phyloP scores from a whole-genome alignment of 495 filamentous ascomycete genomes.

The Clohesyomyces aquaticus region DNA sequence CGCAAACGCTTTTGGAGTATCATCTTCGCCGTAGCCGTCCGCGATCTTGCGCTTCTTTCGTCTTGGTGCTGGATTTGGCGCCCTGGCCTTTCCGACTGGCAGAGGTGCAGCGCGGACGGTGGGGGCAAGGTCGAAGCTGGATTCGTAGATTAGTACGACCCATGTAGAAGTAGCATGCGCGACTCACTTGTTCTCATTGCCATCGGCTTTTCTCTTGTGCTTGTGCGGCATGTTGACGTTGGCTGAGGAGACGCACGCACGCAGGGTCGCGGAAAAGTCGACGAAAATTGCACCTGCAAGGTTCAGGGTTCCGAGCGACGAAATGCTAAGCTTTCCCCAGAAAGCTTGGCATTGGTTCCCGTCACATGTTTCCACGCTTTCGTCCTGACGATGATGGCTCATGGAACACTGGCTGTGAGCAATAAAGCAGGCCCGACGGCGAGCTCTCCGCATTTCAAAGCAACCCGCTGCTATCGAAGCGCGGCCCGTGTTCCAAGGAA shows the following conservation, averaged over 20 bases:
- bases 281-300: no score
- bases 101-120: slow-evolving; percentile 69
- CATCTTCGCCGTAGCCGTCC: slow-evolving; percentile 58
- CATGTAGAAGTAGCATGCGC: slow-evolving; percentile 6
- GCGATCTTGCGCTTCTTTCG: slow-evolving; percentile 51
- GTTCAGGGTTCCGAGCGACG: background rate
- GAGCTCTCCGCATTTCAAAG: no score
- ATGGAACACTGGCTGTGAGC: no score
- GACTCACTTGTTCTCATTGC: slow-evolving; percentile 46
- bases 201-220: slow-evolving; percentile 67
- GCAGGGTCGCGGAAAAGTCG: slow-evolving; percentile 10
- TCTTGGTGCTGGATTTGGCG: slow-evolving; percentile 47
- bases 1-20: slow-evolving; percentile 84
- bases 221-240: slow-evolving; percentile 76
- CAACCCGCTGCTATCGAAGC: no score
- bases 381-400: background rate
- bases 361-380: background rate
- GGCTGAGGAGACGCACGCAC: background rate
- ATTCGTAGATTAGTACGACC: background rate
- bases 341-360: background rate
- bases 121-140: slow-evolving; percentile 76
- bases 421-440: no score
- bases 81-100: slow-evolving; percentile 55
- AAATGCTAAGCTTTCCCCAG: background rate
- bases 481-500: background rate